Evolutionary conservation across 352 stramenopile genomes (phyloP), one percentile per base, ranked within the genome.

Genomic region (Pythium scleroteichum): DNA sequence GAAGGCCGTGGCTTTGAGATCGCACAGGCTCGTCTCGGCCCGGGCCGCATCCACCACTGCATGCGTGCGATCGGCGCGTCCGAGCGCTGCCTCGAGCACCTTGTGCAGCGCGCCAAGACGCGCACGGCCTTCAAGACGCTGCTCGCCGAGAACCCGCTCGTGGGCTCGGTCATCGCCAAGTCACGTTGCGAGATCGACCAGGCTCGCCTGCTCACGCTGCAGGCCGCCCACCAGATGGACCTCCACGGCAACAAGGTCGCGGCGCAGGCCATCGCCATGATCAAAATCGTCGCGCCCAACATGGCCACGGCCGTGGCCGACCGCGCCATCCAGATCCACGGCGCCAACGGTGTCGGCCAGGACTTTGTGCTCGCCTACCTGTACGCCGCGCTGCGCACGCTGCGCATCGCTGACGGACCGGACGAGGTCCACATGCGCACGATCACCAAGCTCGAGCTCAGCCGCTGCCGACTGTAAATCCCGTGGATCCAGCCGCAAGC

Each of bases 11-110:
- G 90, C 6, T 97, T 97, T 65, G 92, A 96, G 69, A 97, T 97
- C 60, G 87, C 77, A 19, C 84, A 92, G 70, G 79, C 85, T 53
- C 97, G 94, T 12, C 84, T 99, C n/a, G 95, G 97, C 60, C 88
- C 88, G 13, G 96, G 96, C 20, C 87, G 96, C 16, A 98, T 99
- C 64, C 97, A 99, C 85, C 96, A 99, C 79, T 99, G 96, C 78
- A 99, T 99, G 96, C 88, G 96, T 46, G 72, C 94, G 17, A 95
- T 99, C 61, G 96, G 96, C 24, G 84, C 87, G 49, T 84, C 88
- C 24, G 89, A 97, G 71, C 78, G 81, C 27, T 95, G 88, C 59
- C 72, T 97, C 20, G 79, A 93, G 59, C 75, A 94, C 27, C 87
- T 92, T 62, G 76, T 90, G 48, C 68, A 75, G 65, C 98, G 98